A percentile compares a stretch with the other conserved stretches of the same genome.
Evolutionary conservation across 306 rosid species (phyloP).

Genomic region (Medicago arabica): DNA sequence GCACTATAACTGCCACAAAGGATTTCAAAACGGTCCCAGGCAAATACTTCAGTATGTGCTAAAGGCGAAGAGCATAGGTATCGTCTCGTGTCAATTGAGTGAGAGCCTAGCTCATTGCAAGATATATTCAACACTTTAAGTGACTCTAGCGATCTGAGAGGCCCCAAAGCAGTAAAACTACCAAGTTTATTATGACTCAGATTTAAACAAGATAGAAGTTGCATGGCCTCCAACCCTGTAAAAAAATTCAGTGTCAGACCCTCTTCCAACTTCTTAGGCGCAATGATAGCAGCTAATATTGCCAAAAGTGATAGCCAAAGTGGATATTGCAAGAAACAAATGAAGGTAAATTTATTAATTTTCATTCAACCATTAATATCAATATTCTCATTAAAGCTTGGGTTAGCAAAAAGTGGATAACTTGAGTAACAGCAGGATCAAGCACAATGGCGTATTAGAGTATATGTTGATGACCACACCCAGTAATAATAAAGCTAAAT

Average conservation of each 20-base stretch:
- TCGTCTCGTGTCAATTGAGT: slow-evolving; percentile 74
- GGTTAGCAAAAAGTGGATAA: background rate
- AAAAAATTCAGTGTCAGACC: slow-evolving; percentile 42
- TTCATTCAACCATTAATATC: slow-evolving; percentile 27
- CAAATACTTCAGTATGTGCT: slow-evolving; percentile 68
- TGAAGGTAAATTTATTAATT: slow-evolving; percentile 18
- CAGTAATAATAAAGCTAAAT: slow-evolving; percentile 2
- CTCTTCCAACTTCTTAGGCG: slow-evolving; percentile 3
- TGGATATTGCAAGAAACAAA: slow-evolving; percentile 3
- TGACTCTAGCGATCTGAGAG: slow-evolving; percentile 66
- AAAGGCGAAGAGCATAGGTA: slow-evolving; percentile 74
- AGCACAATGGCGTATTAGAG: slow-evolving; percentile 15
- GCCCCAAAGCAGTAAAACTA: slow-evolving; percentile 74
- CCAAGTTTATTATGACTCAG: slow-evolving; percentile 74
- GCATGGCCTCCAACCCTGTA: slow-evolving; percentile 93
- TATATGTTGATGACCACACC: slow-evolving; percentile 11
- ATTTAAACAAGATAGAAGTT: slow-evolving; percentile 79
- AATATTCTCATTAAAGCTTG: slow-evolving; percentile 4
- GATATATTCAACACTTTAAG: slow-evolving; percentile 73
- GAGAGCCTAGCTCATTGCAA: slow-evolving; percentile 73
- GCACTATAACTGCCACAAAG: slow-evolving; percentile 40
- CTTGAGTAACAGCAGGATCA: background rate
- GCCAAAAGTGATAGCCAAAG: slow-evolving; percentile 15
- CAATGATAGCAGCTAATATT: slow-evolving; percentile 21
- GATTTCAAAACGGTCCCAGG: slow-evolving; percentile 50